Evolutionary conservation across 2,329 filamentous ascomycete species (phyloP).

Genomic region (Domatiomyces globalis): DNA sequence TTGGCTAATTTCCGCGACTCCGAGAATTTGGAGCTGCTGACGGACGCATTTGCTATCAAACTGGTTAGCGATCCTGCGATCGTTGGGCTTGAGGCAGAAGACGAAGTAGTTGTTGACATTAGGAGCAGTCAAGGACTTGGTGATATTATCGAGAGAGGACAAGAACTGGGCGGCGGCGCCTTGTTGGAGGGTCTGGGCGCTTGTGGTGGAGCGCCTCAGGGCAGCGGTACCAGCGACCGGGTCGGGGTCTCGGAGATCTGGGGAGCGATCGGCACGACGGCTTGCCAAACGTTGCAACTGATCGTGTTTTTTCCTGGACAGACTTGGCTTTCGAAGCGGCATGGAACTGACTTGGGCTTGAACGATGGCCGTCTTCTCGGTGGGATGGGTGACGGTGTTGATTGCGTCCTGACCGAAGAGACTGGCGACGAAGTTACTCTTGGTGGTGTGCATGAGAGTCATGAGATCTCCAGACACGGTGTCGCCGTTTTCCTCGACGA

Average conservation of each 20-base stretch:
- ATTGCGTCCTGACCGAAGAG: constrained; percentile 94
- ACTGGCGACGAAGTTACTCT: constrained; percentile 74
- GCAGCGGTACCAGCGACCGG: constrained; percentile 19
- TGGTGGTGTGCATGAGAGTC: constrained; percentile 78
- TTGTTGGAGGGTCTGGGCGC: constrained; percentile 42
- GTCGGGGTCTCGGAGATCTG: constrained; percentile 27
- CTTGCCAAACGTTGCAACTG: constrained; percentile 35
- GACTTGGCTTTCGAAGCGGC: constrained; percentile 79
- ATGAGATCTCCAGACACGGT: constrained; percentile 91
- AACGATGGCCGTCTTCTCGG: constrained; percentile 79
- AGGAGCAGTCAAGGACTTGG: constrained; percentile 64
- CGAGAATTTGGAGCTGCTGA: constrained; percentile 84
- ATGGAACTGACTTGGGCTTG: constrained; percentile 95
- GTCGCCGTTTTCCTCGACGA: constrained; percentile 92
- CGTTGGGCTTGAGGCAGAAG: constrained; percentile 94
- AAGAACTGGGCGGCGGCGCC: constrained; percentile 89
- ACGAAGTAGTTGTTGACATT: constrained; percentile 91
- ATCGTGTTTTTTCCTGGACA: constrained; percentile 64
- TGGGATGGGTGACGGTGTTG: constrained; percentile 82
- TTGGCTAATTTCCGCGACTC: constrained; percentile 93
- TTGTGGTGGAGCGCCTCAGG: constrained; percentile 24
- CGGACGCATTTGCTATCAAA: constrained; percentile 98
- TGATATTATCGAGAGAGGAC: constrained; percentile 76
- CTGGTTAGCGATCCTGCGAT: constrained; percentile 91
- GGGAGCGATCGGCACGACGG: constrained; percentile 21